Evolutionary conservation across 768 basidiomycete genomes (phyloP), one percentile per base, ranked within the genome.

Genomic region (Leccinum sublutescens): DNA sequence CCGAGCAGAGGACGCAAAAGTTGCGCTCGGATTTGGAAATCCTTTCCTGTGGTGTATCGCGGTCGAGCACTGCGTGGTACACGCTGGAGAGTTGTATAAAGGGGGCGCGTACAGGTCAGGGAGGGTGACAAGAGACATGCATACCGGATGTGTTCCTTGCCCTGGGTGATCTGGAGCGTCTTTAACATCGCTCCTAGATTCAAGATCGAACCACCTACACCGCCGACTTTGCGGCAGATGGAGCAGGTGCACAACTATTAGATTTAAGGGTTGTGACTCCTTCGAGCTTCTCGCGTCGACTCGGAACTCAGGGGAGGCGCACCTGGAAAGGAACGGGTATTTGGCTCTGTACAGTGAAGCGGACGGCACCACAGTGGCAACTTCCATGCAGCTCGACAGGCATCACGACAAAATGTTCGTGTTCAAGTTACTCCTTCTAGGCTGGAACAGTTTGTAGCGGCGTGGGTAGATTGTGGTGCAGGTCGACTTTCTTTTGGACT

Each of bases 51-150:
- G 77, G 73, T 0, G 84, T 85, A 56, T 77, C 86, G 43, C 86
- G 78, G 57, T 85, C 69, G 61, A 88, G 51, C 8, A 87, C 77
- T 6, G 86, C 86, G n/a, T 78, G 84, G 71, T 88, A 88, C 5
- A 85, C 69, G 55, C 85, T 87, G 34, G 2, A 12, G 33, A 4
- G 4, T 11, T 33, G 4, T 1, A 19, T 23, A 12, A 15, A 0
- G 31, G 17, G 11, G 15, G n/a, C 1, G 34, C 33, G 5, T 12
- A 38, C 36, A 38, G 14, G 36, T 38, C 36, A 17, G 36, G 36
- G 15, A 38, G n/a, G 5, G 12, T 3, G 5, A 12, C 1, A 36
- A 25, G 34, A 31, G 2, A 9, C 31, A 1, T 14, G 43, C 60
- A 38, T 40, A 85, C 86, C 80, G 81, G 52, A 87, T 71, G 58